phyloP scores from a whole-genome alignment of 331 rosid genomes.

The Quercus lobata region DNA sequence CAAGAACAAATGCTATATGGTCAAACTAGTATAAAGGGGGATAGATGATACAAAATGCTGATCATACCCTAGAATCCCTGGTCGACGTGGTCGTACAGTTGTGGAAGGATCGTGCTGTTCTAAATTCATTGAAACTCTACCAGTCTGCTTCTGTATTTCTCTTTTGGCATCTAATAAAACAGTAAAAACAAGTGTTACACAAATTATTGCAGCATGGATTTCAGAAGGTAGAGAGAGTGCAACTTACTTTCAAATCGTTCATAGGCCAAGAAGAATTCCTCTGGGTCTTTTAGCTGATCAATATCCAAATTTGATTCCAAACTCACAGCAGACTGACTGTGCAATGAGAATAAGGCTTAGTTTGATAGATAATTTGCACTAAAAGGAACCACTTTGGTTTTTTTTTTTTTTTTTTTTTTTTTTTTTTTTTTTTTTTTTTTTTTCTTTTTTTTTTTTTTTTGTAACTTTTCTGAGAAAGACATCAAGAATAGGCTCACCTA shows the following conservation, averaged over 20 bases:
- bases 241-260: slow-evolving; percentile 62
- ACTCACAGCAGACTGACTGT: slow-evolving; percentile 51
- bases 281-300: slow-evolving; percentile 49
- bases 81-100: slow-evolving; percentile 55
- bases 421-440: no score
- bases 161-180: slow-evolving; percentile 59
- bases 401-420: no score
- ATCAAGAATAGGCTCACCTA: slow-evolving; percentile 30
- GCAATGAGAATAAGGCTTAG: slow-evolving; percentile 10
- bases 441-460: no score
- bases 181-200: slow-evolving; percentile 3
- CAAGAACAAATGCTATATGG: slow-evolving; percentile 9
- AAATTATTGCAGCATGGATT: neutral
- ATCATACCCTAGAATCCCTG: slow-evolving; percentile 54
- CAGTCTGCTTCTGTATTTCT: slow-evolving; percentile 66
- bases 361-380: neutral
- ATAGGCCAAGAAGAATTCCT: slow-evolving; percentile 50
- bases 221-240: slow-evolving; percentile 1
- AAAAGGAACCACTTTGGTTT: neutral
- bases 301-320: slow-evolving; percentile 43
- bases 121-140: slow-evolving; percentile 35
- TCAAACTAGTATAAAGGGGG: slow-evolving; percentile 1
- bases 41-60: slow-evolving; percentile 6
- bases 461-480: neutral
- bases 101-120: slow-evolving; percentile 31